Evolutionary conservation across 169 alveolate genomes (phyloP).

Genomic region (Plasmodium billcollinsi): DNA sequence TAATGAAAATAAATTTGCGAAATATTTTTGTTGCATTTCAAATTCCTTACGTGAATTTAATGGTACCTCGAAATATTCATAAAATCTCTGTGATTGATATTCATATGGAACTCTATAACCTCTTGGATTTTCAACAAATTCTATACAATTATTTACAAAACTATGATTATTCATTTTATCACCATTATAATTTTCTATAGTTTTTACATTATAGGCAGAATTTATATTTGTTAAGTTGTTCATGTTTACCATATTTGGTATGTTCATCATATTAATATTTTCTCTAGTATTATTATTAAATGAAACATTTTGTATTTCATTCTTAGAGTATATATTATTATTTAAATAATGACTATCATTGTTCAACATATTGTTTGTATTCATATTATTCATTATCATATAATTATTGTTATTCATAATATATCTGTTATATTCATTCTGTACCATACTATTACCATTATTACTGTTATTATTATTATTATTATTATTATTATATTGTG

Average conservation of each 20-base stretch:
- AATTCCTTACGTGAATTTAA: conserved; percentile 37
- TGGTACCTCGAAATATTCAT: conserved; percentile 73
- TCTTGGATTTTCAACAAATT: conserved; percentile 70
- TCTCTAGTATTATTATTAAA: background rate
- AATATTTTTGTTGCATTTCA: conserved; percentile 44
- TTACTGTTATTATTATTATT: background rate
- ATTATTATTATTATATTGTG: background rate
- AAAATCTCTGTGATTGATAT: conserved; percentile 36
- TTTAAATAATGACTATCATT: background rate
- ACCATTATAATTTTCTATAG: background rate
- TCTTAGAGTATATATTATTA: background rate
- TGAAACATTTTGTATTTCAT: background rate
- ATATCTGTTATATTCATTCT: background rate
- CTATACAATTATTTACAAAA: conserved; percentile 3
- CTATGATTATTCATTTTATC: conserved; percentile 2
- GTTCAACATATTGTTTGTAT: background rate
- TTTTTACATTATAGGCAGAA: background rate
- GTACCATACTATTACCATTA: background rate
- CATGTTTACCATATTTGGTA: conserved; percentile 1
- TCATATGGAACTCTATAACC: conserved; percentile 64
- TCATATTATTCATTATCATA: background rate
- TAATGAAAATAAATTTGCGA: conserved; percentile 59
- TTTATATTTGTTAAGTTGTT: conserved; percentile 6
- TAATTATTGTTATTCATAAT: background rate
- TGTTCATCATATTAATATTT: conserved; percentile 16